phyloP scores from a whole-genome alignment of 306 rosid genomes.

The Rosa multiflora region DNA sequence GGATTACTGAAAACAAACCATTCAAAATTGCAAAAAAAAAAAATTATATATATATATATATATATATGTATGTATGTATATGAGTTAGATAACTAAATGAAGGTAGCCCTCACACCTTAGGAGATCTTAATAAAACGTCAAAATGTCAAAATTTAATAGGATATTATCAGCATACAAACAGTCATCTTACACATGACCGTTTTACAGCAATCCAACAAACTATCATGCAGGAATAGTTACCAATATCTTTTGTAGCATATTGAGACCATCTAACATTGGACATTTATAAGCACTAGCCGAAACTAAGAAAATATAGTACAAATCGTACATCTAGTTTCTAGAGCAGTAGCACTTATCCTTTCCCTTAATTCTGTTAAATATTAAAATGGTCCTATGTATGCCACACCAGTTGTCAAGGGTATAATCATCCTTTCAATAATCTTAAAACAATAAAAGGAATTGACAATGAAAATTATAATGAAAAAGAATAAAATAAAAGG shows the following conservation, averaged over 20 bases:
- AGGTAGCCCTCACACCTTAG: background rate
- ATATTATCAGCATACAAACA: background rate
- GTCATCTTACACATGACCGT: background rate
- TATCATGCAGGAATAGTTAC: background rate
- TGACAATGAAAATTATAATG: background rate
- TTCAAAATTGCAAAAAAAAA: background rate
- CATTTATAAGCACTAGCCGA: background rate
- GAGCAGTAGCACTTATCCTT: background rate
- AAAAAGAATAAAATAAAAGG: background rate
- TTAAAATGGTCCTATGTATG: background rate
- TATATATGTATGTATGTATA: no score
- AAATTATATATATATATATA: background rate
- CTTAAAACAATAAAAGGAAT: background rate
- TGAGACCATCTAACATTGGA: background rate
- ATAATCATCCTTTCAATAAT: background rate
- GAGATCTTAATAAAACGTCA: background rate
- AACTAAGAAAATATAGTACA: background rate
- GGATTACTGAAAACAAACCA: background rate
- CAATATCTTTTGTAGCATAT: background rate
- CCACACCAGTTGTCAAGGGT: background rate
- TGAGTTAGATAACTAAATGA: background rate
- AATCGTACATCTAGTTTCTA: background rate
- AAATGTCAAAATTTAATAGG: background rate
- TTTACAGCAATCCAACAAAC: background rate
- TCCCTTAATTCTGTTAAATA: background rate